These are phyloP conservation scores for Hyaloperonospora brassicae DNA, from an alignment of 352 stramenopile genomes.

Conservation along the genomic window DNA sequence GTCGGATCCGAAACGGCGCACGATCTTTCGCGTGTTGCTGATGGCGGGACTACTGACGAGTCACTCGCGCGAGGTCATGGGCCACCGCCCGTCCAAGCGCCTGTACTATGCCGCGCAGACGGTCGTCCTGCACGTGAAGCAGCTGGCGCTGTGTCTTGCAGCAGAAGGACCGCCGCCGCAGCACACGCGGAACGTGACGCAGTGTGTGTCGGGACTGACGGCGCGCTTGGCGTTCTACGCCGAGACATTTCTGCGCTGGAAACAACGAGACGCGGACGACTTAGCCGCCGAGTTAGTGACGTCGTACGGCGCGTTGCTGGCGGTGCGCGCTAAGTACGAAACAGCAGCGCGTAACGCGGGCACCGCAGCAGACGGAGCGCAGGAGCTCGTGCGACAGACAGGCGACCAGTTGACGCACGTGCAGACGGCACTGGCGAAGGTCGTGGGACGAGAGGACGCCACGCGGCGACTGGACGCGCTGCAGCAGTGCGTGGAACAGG, in stretches of 20 bases:
- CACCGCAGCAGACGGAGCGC: constrained; percentile 38
- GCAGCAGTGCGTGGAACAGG: constrained; percentile 25
- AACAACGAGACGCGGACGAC: constrained; percentile 45
- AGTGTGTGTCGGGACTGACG: constrained; percentile 31
- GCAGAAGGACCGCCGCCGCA: constrained; percentile 11
- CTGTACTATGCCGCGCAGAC: constrained; percentile 39
- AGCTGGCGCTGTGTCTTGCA: constrained; percentile 27
- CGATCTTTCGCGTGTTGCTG: constrained; percentile 54
- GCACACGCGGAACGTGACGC: constrained; percentile 33
- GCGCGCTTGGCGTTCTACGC: constrained; percentile 64
- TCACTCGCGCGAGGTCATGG: constrained; percentile 62
- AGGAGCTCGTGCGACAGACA: constrained; percentile 49
- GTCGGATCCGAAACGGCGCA: constrained; percentile 14
- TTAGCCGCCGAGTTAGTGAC: constrained; percentile 43
- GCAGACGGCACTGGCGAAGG: constrained; percentile 38
- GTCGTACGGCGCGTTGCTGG: constrained; percentile 45
- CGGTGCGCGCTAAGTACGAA: constrained; percentile 40
- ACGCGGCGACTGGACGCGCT: constrained; percentile 27
- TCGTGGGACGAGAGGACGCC: constrained; percentile 42
- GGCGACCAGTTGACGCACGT: constrained; percentile 54
- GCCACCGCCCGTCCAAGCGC: constrained; percentile 28
- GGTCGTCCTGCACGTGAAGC: constrained; percentile 35
- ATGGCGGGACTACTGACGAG: constrained; percentile 70
- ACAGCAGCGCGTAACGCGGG: constrained; percentile 20
- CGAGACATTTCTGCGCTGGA: constrained; percentile 58